phyloP scores from a whole-genome alignment of 495 filamentous ascomycete species.

The Hypoxylon subgilvum region DNA sequence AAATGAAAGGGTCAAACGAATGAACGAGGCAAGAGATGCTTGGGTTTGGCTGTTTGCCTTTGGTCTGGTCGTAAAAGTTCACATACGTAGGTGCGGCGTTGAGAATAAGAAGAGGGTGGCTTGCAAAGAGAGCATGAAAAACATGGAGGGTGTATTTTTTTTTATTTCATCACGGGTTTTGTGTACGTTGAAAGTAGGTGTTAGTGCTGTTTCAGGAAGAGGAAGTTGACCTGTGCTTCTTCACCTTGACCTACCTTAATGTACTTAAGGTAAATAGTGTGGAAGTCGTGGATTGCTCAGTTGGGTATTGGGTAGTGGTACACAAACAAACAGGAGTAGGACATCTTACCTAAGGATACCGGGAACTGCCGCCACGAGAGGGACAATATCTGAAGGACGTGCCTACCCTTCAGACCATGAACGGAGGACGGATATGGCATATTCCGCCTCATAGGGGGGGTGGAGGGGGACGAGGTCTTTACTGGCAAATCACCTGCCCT shows the following conservation, averaged over 20 bases:
- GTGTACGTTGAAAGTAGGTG: no score
- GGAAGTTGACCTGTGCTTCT: slow-evolving; percentile 4
- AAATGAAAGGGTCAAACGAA: slow-evolving; percentile 7
- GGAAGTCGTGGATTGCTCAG: slow-evolving; percentile 24
- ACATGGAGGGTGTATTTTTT: neutral
- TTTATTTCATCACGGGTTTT: neutral
- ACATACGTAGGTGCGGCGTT: no score
- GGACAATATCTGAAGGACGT: no score
- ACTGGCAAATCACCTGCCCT: neutral
- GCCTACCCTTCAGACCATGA: no score
- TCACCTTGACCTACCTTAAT: neutral
- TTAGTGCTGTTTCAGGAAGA: slow-evolving; percentile 27
- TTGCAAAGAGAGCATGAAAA: neutral
- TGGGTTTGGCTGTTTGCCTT: no score
- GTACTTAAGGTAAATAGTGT: neutral
- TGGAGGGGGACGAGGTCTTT: neutral
- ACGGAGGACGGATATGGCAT: no score
- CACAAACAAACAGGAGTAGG: slow-evolving; percentile 20
- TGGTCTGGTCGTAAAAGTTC: no score
- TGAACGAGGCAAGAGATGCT: neutral
- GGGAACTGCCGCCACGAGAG: no score
- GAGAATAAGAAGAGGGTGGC: neutral
- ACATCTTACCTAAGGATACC: no score
- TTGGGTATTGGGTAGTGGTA: slow-evolving; percentile 4
- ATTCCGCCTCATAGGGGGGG: no score